A percentile compares a stretch with the other conserved stretches of the same genome.
phyloP scores from a whole-genome alignment of 345 rosid species.

The Eucalyptus pauciflora region DNA sequence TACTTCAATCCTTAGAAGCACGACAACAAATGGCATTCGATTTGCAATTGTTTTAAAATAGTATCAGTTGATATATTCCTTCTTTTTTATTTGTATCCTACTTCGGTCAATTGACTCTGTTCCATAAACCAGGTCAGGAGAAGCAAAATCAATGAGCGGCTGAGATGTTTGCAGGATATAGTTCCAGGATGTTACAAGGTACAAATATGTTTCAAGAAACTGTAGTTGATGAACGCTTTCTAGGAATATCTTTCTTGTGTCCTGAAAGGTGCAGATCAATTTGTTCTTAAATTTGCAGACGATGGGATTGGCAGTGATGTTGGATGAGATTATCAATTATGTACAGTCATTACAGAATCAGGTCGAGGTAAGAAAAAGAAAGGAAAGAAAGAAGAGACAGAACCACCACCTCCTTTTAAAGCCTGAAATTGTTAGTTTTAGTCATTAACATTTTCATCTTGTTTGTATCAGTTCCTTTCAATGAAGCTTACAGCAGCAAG shows the following conservation, averaged over 20 bases:
- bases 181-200: slow-evolving; percentile 58
- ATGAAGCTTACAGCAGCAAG: slow-evolving; percentile 86
- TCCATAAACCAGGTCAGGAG: slow-evolving; percentile 26
- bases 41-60: no score
- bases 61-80: background rate
- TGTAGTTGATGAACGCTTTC: background rate
- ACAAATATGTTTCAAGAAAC: background rate
- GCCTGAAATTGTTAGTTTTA: background rate
- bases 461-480: slow-evolving; percentile 57
- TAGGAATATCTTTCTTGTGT: background rate
- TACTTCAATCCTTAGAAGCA: background rate
- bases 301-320: slow-evolving; percentile 66
- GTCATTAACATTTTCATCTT: background rate
- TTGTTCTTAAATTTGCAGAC: slow-evolving; percentile 17
- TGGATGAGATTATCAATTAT: slow-evolving; percentile 56
- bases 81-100: background rate
- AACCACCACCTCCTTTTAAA: background rate
- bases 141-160: slow-evolving; percentile 37
- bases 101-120: background rate
- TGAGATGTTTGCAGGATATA: slow-evolving; percentile 33
- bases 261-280: background rate
- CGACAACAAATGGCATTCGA: background rate
- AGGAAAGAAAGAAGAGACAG: background rate
- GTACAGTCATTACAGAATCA: slow-evolving; percentile 62
- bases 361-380: slow-evolving; percentile 32